Evolutionary conservation across 805 yeast species (phyloP), one percentile per base, ranked within the genome.

Genomic region (Schwanniomyces pseudopolymorphus): DNA sequence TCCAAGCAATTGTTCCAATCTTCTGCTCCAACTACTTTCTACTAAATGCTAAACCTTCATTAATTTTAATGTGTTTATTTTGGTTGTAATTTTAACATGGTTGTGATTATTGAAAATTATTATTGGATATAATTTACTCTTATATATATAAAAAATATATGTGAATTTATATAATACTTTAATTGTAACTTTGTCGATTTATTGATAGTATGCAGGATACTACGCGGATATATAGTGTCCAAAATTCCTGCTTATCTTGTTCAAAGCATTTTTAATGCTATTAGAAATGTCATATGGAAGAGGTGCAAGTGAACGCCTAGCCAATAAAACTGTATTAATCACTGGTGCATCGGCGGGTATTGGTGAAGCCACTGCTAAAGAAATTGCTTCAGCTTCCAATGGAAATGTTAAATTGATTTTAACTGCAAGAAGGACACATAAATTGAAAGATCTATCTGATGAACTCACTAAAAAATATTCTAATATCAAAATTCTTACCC

Each of bases 261-360:
- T 4, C 3, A 26, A 10, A 26, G 9, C 3, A 13, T 10, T 4
- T 31, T 31, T 5, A 16, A 11, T 14, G n/a, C n/a, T 33, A 33
- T 10, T 19, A 40, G 31, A 21, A 5, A 82, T 82, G 87, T 84
- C 89, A 6, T 81, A 75, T 69, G 92, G 91, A 52, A 53, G 75
- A 43, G 79, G 75, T 60, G 94, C 96, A 44, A 88, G 91, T 37
- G 84, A 84, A 63, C 80, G 97, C 63, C 74, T 92, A 27, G 82
- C 86, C 19, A 86, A 86, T 41, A 91, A 92, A 63, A 81, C 84
- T 16, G 77, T 89, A 26, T 78, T 92, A 36, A 85, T 92, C 58
- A 89, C 98, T n/a, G 98, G 98, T 51, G 98, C 98, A 6, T 88
- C 96, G 21, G 83, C 96, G 13, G 98, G 98, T 46, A 92, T 92